phyloP scores from a whole-genome alignment of 345 rosid genomes.

The Pseudoturritis turrita region DNA sequence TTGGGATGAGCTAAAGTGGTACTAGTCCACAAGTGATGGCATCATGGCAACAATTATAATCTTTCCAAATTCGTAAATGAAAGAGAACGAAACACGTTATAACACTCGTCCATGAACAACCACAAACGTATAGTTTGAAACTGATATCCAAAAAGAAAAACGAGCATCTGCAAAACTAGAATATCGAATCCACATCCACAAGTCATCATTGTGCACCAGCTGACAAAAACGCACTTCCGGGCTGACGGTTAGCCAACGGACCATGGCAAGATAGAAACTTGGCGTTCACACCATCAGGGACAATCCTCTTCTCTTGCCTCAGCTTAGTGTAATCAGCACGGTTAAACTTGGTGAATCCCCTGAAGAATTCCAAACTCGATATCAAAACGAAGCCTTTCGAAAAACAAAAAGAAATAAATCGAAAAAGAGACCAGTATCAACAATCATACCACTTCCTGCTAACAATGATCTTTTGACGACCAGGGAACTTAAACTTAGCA shows the following conservation, averaged over 20 bases:
- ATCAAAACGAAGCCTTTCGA: no score
- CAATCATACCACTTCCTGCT: slow-evolving; percentile 56
- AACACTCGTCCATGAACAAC: no score
- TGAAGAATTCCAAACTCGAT: no score
- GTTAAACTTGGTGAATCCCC: slow-evolving; percentile 55
- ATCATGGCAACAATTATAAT: no score
- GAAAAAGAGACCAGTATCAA: neutral
- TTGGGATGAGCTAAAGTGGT: no score
- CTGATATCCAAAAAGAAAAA: no score
- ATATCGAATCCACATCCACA: slow-evolving; percentile 14
- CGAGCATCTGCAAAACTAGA: slow-evolving; percentile 11
- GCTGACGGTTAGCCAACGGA: slow-evolving; percentile 33
- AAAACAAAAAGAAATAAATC: neutral
- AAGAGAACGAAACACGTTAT: no score
- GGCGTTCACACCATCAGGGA: slow-evolving; percentile 56
- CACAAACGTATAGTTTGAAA: no score
- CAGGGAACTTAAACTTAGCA: slow-evolving; percentile 63
- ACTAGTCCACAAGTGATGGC: no score
- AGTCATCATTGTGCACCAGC: slow-evolving; percentile 20
- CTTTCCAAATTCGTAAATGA: no score
- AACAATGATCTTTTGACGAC: slow-evolving; percentile 56
- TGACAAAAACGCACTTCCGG: slow-evolving; percentile 40
- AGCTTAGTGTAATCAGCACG: slow-evolving; percentile 48
- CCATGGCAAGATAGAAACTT: slow-evolving; percentile 43
- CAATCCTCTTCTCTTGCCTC: slow-evolving; percentile 43